phyloP scores from a whole-genome alignment of 2,329 filamentous ascomycete genomes.

The Penicillium sp. region DNA sequence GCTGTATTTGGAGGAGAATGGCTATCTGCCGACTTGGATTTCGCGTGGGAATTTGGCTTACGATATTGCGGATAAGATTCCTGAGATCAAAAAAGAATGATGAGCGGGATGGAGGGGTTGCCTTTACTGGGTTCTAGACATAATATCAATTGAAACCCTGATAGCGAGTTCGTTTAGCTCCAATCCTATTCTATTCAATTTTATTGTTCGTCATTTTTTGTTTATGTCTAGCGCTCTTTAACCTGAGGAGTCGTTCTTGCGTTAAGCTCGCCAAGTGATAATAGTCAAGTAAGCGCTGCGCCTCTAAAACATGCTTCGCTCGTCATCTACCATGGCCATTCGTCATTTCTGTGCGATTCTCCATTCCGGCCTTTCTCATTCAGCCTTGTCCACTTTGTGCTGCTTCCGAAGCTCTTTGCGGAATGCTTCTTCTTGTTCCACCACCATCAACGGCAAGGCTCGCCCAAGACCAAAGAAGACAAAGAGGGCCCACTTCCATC shows the following conservation, averaged over 20 bases:
- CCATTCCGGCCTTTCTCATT: not conserved
- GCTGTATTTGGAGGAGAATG: constrained; percentile 51
- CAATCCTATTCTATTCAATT: not conserved
- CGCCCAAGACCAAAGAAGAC: constrained; percentile 76
- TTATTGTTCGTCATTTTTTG: not conserved
- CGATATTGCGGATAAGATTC: constrained; percentile 25
- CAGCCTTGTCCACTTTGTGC: constrained; percentile 18
- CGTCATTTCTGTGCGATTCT: not conserved
- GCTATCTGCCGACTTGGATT: constrained; percentile 26
- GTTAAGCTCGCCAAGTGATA: not conserved
- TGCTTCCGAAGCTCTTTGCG: constrained; percentile 31
- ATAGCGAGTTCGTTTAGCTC: too few relatives aligned
- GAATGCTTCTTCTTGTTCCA: constrained; percentile 62
- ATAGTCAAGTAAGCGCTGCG: not conserved
- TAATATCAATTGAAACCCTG: not conserved
- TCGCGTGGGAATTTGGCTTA: constrained; percentile 29
- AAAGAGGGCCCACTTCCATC: constrained; percentile 88
- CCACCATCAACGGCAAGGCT: constrained; percentile 65
- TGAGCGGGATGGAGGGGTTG: not conserved
- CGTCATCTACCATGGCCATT: not conserved
- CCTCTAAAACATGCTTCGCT: not conserved
- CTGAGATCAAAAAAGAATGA: constrained; percentile 28
- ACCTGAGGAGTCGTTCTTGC: not conserved
- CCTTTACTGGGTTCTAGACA: not conserved
- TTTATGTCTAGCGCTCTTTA: too few relatives aligned